Conservation (phyloP, 441 rosid genomes). For the Syzygium syzygioides region DNA sequence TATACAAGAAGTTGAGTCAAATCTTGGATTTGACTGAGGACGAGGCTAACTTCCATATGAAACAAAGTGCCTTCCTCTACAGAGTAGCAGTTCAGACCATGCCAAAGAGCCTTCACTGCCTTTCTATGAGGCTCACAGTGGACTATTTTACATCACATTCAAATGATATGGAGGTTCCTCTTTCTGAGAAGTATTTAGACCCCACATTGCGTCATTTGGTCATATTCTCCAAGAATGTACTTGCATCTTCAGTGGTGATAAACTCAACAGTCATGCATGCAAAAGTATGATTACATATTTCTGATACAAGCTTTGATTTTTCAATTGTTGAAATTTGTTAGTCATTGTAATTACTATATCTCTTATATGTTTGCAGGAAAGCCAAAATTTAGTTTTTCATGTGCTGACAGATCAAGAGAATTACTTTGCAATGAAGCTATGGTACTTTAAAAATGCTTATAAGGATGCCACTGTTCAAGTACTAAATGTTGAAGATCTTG, state of each 20-base stretch:
- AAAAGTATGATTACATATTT: conserved; percentile 34
- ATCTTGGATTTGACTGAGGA: conserved; percentile 81
- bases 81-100: conserved; percentile 87
- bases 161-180: conserved; percentile 31
- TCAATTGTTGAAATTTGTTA: conserved; percentile 4
- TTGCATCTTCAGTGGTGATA: conserved; percentile 85
- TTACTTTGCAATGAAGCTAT: conserved; percentile 76
- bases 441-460: conserved; percentile 66
- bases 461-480: conserved; percentile 61
- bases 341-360: neutral
- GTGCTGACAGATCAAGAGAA: conserved; percentile 82
- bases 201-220: conserved; percentile 66
- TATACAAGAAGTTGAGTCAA: conserved; percentile 92
- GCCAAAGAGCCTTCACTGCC: conserved; percentile 94
- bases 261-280: conserved; percentile 79
- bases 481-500: conserved; percentile 58
- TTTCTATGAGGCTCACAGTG: conserved; percentile 84
- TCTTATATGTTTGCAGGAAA: conserved; percentile 62
- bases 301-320: conserved; percentile 9
- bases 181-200: conserved; percentile 52
- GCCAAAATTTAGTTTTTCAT: conserved; percentile 71
- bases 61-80: conserved; percentile 93
- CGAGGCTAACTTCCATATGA: conserved; percentile 92
- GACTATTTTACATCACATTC: conserved; percentile 67
- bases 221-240: conserved; percentile 68